Percentiles rank a stretch among this genome's conserved stretches.
Evolutionary conservation across 2,329 filamentous ascomycete genomes (phyloP).

Genomic region (Rutstroemia sp.): DNA sequence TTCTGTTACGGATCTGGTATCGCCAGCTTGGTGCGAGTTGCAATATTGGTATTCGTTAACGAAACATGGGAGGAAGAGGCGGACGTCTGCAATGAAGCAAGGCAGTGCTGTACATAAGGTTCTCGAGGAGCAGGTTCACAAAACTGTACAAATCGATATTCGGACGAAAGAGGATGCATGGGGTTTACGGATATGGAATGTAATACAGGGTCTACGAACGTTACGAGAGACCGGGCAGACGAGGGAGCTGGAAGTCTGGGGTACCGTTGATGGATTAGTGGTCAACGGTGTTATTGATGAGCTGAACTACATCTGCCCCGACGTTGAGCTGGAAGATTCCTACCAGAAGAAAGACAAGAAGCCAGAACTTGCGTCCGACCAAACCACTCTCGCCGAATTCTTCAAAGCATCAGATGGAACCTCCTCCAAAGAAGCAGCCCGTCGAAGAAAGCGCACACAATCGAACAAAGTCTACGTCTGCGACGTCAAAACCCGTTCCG

Average conservation of each 20-base stretch:
- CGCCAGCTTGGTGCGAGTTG: slow-evolving; percentile 91
- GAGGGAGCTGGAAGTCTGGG: slow-evolving; percentile 78
- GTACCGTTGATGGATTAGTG: slow-evolving; percentile 69
- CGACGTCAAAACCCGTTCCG: slow-evolving; percentile 80
- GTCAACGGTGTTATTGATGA: slow-evolving; percentile 89
- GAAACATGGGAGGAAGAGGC: slow-evolving; percentile 65
- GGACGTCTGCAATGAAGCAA: slow-evolving; percentile 75
- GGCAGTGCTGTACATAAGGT: slow-evolving; percentile 74
- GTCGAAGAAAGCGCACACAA: slow-evolving; percentile 7
- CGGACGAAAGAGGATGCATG: slow-evolving; percentile 73
- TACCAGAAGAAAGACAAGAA: slow-evolving; percentile 20
- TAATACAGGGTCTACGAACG: slow-evolving; percentile 75
- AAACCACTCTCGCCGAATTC: slow-evolving; percentile 24
- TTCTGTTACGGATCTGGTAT: slow-evolving; percentile 80
- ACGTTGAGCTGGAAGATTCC: slow-evolving; percentile 54
- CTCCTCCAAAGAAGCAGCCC: slow-evolving; percentile 15
- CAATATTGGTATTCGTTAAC: slow-evolving; percentile 87
- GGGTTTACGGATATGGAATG: slow-evolving; percentile 81
- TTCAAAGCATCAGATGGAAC: slow-evolving; percentile 18
- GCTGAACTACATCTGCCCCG: slow-evolving; percentile 69
- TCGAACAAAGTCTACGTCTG: slow-evolving; percentile 58
- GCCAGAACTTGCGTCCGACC: slow-evolving; percentile 29
- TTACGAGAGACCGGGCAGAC: slow-evolving; percentile 64
- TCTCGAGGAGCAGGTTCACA: slow-evolving; percentile 81
- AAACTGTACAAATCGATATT: slow-evolving; percentile 64